Evolutionary conservation across 305 asterid genomes (phyloP), one percentile per base, ranked within the genome.

Genomic region (Plantago coronopus): DNA sequence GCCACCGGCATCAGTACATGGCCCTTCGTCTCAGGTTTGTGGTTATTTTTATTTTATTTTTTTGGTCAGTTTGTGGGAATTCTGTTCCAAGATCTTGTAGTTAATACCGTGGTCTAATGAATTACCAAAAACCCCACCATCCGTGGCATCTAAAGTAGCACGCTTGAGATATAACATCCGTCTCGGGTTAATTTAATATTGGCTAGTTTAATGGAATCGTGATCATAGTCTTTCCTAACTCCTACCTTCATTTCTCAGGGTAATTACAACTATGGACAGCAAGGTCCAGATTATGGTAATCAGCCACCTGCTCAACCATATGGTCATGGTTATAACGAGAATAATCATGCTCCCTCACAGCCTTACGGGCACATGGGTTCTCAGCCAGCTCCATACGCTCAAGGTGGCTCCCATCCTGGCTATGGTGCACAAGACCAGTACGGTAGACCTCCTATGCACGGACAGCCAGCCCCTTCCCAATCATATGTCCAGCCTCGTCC

Each of bases 401-500:
- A 83, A 64, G 81, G 86, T 58, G 82, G 83, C 53, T 18, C 58
- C 6, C 43, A 80, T 48, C 73, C 81, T 15, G 91, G 89, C 22
- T 86, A 86, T 50, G 88, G 83, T 57, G 74, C 73, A 22, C 91
- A 76, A 8, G 96, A 91, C 54, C 96, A 79, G 44, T 84, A 91
- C 10, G 79, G 86, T 65, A 87, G 83, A 75, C 88, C 93, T 54
- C 81, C 90, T 44, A 61, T 78, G 42, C 82, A 81, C 29, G 79
- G 80, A 50, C 95, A 78, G 63, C 80, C 47, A 59, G 78, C 87
- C 27, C 90, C 77, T 64, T 55, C 87, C 61, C 95, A 84, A 63
- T 70, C 91, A 50, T 90, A 87, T 45, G 87, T 83, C 61, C 96
- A 84, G 70, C 90, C 95, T 51, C 76, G 95, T 71, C 80, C 93